These are phyloP conservation scores for Globisporangium rhizosaccharum DNA, from an alignment of 352 stramenopile genomes.

Conservation along the genomic window DNA sequence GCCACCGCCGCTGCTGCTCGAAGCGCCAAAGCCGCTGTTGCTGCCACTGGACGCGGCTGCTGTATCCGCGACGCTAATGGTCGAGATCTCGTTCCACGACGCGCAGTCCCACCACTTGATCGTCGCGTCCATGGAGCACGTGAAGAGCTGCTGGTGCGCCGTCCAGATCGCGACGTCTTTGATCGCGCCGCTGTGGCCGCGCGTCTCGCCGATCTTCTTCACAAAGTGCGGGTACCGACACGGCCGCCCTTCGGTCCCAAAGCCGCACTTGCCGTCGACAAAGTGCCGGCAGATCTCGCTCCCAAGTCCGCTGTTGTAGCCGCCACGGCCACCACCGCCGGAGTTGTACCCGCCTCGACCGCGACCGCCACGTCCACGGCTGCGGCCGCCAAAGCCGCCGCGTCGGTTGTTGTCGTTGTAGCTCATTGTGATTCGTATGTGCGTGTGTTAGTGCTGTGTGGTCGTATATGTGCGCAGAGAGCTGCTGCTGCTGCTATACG, in stretches of 20 bases:
- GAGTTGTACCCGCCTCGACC: conserved; percentile 31
- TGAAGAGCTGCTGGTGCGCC: conserved; percentile 72
- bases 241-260: conserved; percentile 36
- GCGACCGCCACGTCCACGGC: conserved; percentile 31
- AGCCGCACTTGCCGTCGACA: conserved; percentile 64
- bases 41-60: conserved; percentile 3
- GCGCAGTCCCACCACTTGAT: conserved; percentile 84
- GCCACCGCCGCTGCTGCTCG: conserved; percentile 13
- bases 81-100: conserved; percentile 77
- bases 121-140: conserved; percentile 53
- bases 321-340: conserved; percentile 27
- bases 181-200: conserved; percentile 60
- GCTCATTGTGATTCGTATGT: conserved; percentile 33
- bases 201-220: conserved; percentile 78
- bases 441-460: neutral
- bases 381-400: conserved; percentile 49
- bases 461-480: neutral
- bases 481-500: neutral
- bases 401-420: conserved; percentile 48
- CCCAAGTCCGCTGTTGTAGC: conserved; percentile 25
- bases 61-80: conserved; percentile 47
- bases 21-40: conserved; percentile 12
- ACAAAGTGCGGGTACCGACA: conserved; percentile 81
- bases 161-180: conserved; percentile 80
- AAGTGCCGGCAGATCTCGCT: conserved; percentile 69